Evolutionary conservation across 805 yeast species (phyloP), one percentile per base, ranked within the genome.

Genomic region (Komagataella ulmi): DNA sequence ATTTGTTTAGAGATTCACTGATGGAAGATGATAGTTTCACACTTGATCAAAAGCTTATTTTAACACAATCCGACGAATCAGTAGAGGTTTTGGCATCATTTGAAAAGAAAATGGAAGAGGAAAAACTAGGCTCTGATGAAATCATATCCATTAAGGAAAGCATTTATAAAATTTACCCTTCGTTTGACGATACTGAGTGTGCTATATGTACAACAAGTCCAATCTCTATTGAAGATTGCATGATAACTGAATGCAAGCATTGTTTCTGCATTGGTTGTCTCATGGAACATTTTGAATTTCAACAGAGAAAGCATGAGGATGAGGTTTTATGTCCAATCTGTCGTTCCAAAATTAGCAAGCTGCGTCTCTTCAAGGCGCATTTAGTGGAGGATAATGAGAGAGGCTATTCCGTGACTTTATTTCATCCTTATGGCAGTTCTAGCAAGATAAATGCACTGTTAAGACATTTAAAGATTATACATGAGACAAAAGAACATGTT

Each of bases 141-240:
- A 51, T 58, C n/a, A 47, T 55, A 1, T 21, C 45, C 14, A 17
- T 66, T 17, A 65, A 63, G 30, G 54, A 58, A 6, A 57, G 67
- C 45, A 64, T 75, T 24, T 65, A 65, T 56, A 50, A 54, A 14
- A 54, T 57, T 21, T 69, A 74, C 51, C 63, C 67, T 1, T 50
- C 58, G 1, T 59, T 77, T 3, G 66, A 65, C 2, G 74, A 73
- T 8, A 63, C 79, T 1, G 97, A 89, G 64, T 90, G 98, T 59
- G 81, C 95, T 0, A 87, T 90, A 21, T 91, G 98, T 64, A 81
- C 88, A 0, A 75, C 81, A 1, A 78, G 78, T 24, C 83, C 88
- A 0, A 81, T 87, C 17, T 69, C 72, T 1, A 57, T 73, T 2
- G 66, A 73, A 1, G 78, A 79, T 24, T 67, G 71, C 43, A 71